phyloP scores from a whole-genome alignment of 176 grass and related monocot species.

The Zea luxurians region DNA sequence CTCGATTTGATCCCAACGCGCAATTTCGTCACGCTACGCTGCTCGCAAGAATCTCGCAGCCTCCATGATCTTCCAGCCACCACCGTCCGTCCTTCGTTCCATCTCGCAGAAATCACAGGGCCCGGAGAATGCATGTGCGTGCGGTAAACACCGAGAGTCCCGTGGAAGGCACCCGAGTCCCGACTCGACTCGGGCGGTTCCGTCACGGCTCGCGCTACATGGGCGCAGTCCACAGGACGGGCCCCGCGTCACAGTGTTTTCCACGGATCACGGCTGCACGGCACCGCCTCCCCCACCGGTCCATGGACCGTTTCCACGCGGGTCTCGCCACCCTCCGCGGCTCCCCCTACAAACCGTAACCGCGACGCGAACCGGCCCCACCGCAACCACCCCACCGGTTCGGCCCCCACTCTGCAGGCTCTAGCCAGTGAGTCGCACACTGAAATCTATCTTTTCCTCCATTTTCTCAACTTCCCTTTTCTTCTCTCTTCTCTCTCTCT shows the following conservation, averaged over 20 bases:
- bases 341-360: background rate
- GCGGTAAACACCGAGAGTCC: background rate
- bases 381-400: background rate
- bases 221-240: background rate
- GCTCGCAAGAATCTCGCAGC: too few relatives aligned
- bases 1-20: too few relatives aligned
- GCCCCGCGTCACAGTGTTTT: background rate
- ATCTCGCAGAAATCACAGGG: too few relatives aligned
- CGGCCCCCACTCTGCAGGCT: background rate
- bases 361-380: slow-evolving; percentile 16
- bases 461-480: slow-evolving; percentile 21
- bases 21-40: too few relatives aligned
- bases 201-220: background rate
- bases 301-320: slow-evolving; percentile 1
- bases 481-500: background rate
- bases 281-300: background rate
- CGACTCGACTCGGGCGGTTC: background rate
- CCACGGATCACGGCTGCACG: rapidly evolving
- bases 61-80: too few relatives aligned
- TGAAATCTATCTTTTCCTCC: background rate
- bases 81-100: too few relatives aligned
- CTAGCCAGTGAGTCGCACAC: background rate
- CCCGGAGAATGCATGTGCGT: too few relatives aligned
- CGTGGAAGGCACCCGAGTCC: slow-evolving; percentile 6
- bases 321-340: background rate